These are phyloP conservation scores for Leucocoprinus sp. DNA, from an alignment of 768 basidiomycete species.

Conservation along the genomic window DNA sequence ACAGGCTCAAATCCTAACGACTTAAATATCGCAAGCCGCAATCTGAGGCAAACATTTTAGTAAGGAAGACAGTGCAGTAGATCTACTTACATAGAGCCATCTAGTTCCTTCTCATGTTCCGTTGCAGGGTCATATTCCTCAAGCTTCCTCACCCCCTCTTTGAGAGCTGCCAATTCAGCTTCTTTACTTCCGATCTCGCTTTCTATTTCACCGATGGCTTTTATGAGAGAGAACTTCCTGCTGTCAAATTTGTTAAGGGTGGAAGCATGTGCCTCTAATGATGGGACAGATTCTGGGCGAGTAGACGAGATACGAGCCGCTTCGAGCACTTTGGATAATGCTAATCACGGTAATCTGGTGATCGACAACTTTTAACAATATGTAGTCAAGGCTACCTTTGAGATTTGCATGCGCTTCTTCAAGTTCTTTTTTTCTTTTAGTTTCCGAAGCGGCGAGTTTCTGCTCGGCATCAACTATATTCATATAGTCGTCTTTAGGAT, in stretches of 20 bases:
- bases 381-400: slow-evolving; percentile 37
- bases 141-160: slow-evolving; percentile 50
- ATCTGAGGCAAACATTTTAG: slow-evolving; percentile 26
- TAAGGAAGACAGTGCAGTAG: neutral
- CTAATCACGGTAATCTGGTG: slow-evolving; percentile 24
- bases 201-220: slow-evolving; percentile 70
- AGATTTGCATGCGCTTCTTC: slow-evolving; percentile 60
- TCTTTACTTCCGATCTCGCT: slow-evolving; percentile 57
- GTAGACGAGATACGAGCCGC: slow-evolving; percentile 64
- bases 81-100: slow-evolving; percentile 49
- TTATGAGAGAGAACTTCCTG: slow-evolving; percentile 55
- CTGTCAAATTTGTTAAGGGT: slow-evolving; percentile 59
- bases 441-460: slow-evolving; percentile 50
- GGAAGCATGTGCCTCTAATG: slow-evolving; percentile 51
- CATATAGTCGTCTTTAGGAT: slow-evolving; percentile 72
- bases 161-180: slow-evolving; percentile 59
- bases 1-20: slow-evolving; percentile 68
- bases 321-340: slow-evolving; percentile 55
- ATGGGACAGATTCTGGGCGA: slow-evolving; percentile 62
- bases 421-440: slow-evolving; percentile 53
- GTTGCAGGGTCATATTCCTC: slow-evolving; percentile 66
- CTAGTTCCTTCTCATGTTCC: slow-evolving; percentile 63
- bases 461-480: slow-evolving; percentile 71
- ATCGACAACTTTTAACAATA: neutral
- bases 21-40: slow-evolving; percentile 62